Evolutionary conservation across 345 rosid species (phyloP).

Genomic region (Kandelia obovata): DNA sequence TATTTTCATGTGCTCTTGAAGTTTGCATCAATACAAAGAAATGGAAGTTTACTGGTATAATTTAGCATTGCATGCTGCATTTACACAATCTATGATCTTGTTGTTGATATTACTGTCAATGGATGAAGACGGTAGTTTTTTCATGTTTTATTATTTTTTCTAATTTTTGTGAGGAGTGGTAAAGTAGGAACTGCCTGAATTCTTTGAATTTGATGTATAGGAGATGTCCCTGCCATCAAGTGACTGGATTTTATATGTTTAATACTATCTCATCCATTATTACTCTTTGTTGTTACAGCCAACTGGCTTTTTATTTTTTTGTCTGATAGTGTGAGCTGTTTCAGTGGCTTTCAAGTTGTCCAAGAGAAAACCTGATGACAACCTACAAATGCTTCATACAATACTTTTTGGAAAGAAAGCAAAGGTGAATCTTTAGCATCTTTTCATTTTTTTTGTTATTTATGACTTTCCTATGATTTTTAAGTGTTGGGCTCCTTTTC

Average conservation of each 20-base stretch:
- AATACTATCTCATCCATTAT: slow-evolving; percentile 3
- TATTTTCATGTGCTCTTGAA: too few relatives aligned
- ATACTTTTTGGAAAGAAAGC: slow-evolving; percentile 95
- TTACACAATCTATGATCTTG: neutral
- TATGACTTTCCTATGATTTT: neutral
- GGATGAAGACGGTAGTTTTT: neutral
- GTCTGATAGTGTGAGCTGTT: slow-evolving; percentile 32
- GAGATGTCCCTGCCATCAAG: slow-evolving; percentile 1
- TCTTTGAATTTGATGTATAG: neutral
- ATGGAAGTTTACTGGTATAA: neutral
- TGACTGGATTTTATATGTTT: neutral
- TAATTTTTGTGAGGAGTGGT: neutral
- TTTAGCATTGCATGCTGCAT: neutral
- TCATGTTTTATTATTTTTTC: too few relatives aligned
- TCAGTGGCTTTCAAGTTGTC: slow-evolving; percentile 97
- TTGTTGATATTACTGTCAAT: neutral
- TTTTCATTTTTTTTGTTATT: neutral
- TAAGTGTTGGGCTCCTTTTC: neutral
- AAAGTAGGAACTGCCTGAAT: neutral
- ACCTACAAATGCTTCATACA: slow-evolving; percentile 66
- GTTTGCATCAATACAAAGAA: too few relatives aligned
- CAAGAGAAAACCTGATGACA: slow-evolving; percentile 90
- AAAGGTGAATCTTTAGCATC: slow-evolving; percentile 46
- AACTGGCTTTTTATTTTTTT: slow-evolving; percentile 17
- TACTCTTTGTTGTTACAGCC: slow-evolving; percentile 11